Conservation (phyloP, 1,284 basidiomycete genomes). For the Tilletia horrida region DNA sequence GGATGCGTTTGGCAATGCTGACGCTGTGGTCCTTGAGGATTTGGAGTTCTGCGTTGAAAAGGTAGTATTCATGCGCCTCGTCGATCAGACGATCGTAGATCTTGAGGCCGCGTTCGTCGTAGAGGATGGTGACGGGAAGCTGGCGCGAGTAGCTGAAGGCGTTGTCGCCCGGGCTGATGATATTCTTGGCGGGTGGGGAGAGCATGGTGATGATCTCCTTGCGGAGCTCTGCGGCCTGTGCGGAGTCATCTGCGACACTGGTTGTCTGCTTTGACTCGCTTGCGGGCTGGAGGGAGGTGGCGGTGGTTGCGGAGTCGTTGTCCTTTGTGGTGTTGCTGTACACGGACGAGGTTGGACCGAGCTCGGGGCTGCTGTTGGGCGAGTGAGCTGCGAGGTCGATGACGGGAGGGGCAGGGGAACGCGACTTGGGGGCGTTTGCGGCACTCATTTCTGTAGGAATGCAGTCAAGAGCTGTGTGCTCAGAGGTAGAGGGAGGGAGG, state of each 20-base stretch:
- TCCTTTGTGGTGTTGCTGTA: neutral
- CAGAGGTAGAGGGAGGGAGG: no score
- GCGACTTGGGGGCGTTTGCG: neutral
- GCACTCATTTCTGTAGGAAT: neutral
- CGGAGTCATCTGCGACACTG: neutral
- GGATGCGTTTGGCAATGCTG: slow-evolving; percentile 57
- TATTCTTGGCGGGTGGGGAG: neutral
- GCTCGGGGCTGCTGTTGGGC: neutral
- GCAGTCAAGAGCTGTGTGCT: neutral
- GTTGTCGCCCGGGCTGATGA: slow-evolving; percentile 13
- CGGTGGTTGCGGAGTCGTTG: neutral
- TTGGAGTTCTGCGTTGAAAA: slow-evolving; percentile 65
- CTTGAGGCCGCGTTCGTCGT: slow-evolving; percentile 76
- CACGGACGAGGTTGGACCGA: neutral
- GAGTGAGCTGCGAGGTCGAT: slow-evolving; percentile 12
- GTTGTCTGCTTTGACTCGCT: no score
- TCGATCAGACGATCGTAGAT: slow-evolving; percentile 64
- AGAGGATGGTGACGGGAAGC: slow-evolving; percentile 80
- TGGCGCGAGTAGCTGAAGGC: slow-evolving; percentile 48
- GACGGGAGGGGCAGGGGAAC: neutral
- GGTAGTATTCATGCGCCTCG: slow-evolving; percentile 59
- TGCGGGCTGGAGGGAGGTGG: neutral
- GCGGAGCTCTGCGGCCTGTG: slow-evolving; percentile 17
- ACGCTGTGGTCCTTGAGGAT: slow-evolving; percentile 58
- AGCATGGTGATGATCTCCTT: slow-evolving; percentile 16